Base-by-base conservation (phyloP, 805 yeast genomes). In the Sugiyamaella marilandica region DNA sequence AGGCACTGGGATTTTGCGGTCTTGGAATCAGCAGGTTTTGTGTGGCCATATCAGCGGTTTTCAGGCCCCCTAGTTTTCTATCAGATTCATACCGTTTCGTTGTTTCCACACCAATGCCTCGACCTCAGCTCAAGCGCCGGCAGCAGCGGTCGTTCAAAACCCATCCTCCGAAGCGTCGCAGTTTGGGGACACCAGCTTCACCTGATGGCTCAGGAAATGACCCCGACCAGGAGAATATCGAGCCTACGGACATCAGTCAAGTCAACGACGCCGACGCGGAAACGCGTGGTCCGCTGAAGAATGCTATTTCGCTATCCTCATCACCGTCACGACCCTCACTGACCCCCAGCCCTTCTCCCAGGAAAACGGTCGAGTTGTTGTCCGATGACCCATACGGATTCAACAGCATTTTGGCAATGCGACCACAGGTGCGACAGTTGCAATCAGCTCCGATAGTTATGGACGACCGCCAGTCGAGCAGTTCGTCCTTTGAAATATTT, bases 361-460 rank as follows among this genome's bases (percentile, higher is more conserved):
- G 33, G n/a, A 35, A n/a, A 11, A 7, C 43, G 5, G 49, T 39
- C 4, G 49, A 44, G 14, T 37, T 45, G 14, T 37, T 49, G 16
- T 49, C 52, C 1, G 19, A 19, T 7, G 52, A 49, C 19, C 49
- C 53, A 8, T 50, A 31, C 29, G 53, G 53, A n/a, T 50, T 50
- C 31, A 50, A 50, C 18, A 32, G n/a, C 13, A 16, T 47, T 11
- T 21, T 47, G 13, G 31, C 18, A 24, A 18, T 41, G 7, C 41
- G 33, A n/a, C 50, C 44, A n/a, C 34, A 16, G 16, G 44, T 47
- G n/a, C 41, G n/a, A 8, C 29, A 24, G 29, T 24, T 24, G 7
- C 29, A 24, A 7, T 24, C 29, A 7, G 29, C 29, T 24, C 50
- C 43, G 8, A 34, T 47, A 5, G 49, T 11, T 2, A 8, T 11